These are phyloP conservation scores for Xylariaceae sp. DNA, from an alignment of 2,329 filamentous ascomycete genomes.

Conservation along the genomic window DNA sequence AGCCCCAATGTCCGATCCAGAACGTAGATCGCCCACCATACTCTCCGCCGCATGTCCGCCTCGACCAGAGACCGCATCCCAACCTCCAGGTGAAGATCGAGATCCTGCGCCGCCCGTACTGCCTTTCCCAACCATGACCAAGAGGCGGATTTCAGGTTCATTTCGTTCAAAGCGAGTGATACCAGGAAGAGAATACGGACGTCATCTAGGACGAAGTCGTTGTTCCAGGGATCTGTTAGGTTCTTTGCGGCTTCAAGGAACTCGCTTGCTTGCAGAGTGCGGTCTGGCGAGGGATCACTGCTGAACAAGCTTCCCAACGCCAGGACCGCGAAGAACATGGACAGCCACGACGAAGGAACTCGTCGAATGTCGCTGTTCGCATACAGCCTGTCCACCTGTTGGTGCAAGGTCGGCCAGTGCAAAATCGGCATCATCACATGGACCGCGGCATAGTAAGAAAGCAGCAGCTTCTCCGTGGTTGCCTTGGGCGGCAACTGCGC, in stretches of 20 bases:
- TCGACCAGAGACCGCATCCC: slow-evolving; percentile 72
- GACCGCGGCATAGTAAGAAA: slow-evolving; percentile 69
- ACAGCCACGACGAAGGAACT: slow-evolving; percentile 66
- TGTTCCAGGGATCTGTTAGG: slow-evolving; percentile 75
- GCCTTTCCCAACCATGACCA: slow-evolving; percentile 83
- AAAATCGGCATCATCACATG: slow-evolving; percentile 81
- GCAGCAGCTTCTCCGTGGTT: slow-evolving; percentile 67
- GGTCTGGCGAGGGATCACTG: slow-evolving; percentile 46
- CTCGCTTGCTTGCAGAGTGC: slow-evolving; percentile 50
- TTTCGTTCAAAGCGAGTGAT: slow-evolving; percentile 76
- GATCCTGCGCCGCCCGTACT: slow-evolving; percentile 75
- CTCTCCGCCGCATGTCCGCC: slow-evolving; percentile 76
- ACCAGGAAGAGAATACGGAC: slow-evolving; percentile 68
- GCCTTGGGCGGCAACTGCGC: slow-evolving; percentile 63
- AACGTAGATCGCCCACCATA: slow-evolving; percentile 94
- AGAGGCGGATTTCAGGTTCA: slow-evolving; percentile 79
- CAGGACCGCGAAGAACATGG: slow-evolving; percentile 77
- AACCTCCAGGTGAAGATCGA: slow-evolving; percentile 74
- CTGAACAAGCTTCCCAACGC: slow-evolving; percentile 78
- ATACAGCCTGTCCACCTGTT: slow-evolving; percentile 74
- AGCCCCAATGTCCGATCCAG: slow-evolving; percentile 78
- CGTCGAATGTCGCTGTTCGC: slow-evolving; percentile 48
- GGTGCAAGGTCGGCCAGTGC: slow-evolving; percentile 80
- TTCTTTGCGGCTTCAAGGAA: slow-evolving; percentile 68
- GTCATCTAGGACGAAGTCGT: slow-evolving; percentile 72